phyloP scores from a whole-genome alignment of 176 grass and related monocot species.

The Zea mays region Zm-B73-REFERENCE-NAM-5.0 NC_050100.1:192755001-192755500 shows the following conservation, averaged over 20 bases:
- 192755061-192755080: constrained; percentile 84
- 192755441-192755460: constrained; percentile 10
- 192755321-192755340: background rate
- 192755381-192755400: constrained; percentile 32
- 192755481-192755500: background rate
- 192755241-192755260: constrained; percentile 21
- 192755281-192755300: background rate
- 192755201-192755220: background rate
- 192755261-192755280: background rate
- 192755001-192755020: constrained; percentile 53
- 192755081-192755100: constrained; percentile 88
- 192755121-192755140: constrained; percentile 24
- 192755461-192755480: constrained; percentile 2
- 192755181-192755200: background rate
- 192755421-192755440: constrained; percentile 20
- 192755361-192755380: background rate
- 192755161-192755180: constrained; percentile 18
- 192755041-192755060: constrained; percentile 84
- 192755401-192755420: constrained; percentile 8
- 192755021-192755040: constrained; percentile 82
- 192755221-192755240: constrained; percentile 17
- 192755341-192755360: constrained; percentile 19
- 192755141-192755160: constrained; percentile 31
- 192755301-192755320: background rate
- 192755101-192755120: constrained; percentile 98